These are phyloP conservation scores for Spirogloea muscicola DNA, from an alignment of 139 green algal species.

Conservation along the genomic window DNA sequence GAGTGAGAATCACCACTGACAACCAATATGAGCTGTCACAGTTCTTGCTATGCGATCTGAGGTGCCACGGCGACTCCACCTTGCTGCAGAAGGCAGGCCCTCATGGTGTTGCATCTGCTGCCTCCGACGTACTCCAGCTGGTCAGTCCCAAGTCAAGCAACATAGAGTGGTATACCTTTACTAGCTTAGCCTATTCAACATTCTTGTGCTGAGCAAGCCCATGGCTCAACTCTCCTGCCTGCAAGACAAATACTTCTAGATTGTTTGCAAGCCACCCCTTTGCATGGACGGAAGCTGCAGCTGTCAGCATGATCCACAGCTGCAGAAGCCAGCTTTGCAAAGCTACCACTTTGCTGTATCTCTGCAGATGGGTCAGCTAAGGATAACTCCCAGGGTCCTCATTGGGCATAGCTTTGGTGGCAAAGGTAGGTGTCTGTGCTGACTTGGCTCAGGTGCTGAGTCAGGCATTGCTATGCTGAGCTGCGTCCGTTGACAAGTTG, in stretches of 20 bases:
- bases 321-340: too few species aligned
- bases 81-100: slow-evolving; percentile 17
- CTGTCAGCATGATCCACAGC: background rate
- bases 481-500: background rate
- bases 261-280: background rate
- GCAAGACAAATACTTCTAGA: too few species aligned
- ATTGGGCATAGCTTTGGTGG: slow-evolving; percentile 90
- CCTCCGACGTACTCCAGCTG: slow-evolving; percentile 63
- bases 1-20: too few species aligned
- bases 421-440: slow-evolving; percentile 53
- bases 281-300: background rate
- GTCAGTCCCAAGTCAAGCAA: slow-evolving; percentile 28
- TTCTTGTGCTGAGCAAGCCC: too few species aligned
- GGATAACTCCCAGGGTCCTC: slow-evolving; percentile 79
- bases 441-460: background rate
- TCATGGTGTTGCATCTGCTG: slow-evolving; percentile 6
- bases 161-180: too few species aligned
- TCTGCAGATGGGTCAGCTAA: slow-evolving; percentile 53
- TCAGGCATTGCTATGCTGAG: background rate
- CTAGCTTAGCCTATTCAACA: too few species aligned
- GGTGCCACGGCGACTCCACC: slow-evolving; percentile 83
- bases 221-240: too few species aligned
- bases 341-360: background rate
- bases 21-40: slow-evolving; percentile 52
- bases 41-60: slow-evolving; percentile 86